Base-by-base conservation (phyloP, 371 early-diverging fungal genomes). In the Rhizopus delemar region DNA sequence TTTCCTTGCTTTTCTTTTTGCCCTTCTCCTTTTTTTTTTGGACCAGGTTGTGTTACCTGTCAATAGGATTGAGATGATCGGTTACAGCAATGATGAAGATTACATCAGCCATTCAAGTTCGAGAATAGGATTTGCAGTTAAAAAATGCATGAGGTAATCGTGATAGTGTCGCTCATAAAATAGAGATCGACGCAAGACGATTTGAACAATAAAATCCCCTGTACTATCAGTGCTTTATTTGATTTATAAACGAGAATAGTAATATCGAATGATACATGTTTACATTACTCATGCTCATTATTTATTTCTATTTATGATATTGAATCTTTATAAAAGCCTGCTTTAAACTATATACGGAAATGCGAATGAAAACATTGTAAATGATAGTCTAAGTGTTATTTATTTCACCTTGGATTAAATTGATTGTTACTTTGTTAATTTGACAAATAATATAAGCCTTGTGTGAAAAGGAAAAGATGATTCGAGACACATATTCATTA, bases 311-410 rank as follows among this genome's bases (percentile, higher is more conserved):
- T 22, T 22, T 22, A 22, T 22, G 22, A 22, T 22, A 22, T 22
- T 22, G 0, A 22, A 22, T 22, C 2, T 2, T 22, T 22, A 22
- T 22, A 22, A 22, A 22, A 22, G 22, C 22, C 22, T n/a, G 43
- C 43, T n/a, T 15, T 43, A 43, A 43, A 43, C 43, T n/a, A 43
- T 43, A 13, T 43, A n/a, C 43, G 43, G 43, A 13, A 43, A 15
- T 43, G 1, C 15, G n/a, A 8, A 43, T n/a, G n/a, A 36, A 36
- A 36, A 36, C 6, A 36, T 8, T 36, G 2, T 6, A 6, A 36
- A 36, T 36, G 11, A 36, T 22, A 22, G 22, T 2, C 22, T 22
- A 22, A 22, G 22, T 22, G 22, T 22, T 22, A 22, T 22, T 22
- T 22, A 22, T 22, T 22, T 22, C 22, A 22, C 2, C 22, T 22